Base-by-base conservation (phyloP, 352 stramenopile genomes). In the Phytophthora sp. region DNA sequence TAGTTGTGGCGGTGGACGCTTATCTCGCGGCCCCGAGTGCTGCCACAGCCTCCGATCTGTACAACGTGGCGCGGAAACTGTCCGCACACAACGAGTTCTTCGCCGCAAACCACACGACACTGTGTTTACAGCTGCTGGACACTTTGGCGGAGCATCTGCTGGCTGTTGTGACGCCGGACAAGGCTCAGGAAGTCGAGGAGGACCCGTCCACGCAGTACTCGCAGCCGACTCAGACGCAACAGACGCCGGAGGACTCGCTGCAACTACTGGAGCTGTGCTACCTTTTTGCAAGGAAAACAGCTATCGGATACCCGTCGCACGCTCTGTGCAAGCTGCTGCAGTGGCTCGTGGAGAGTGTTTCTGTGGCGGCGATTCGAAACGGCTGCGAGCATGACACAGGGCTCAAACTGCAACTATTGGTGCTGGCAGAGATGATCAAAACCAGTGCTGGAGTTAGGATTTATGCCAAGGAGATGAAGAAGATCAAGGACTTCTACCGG, bases 401-500 rank as follows among this genome's bases (percentile, higher is more conserved):
- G 7, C 72, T 94, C 32, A 88, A 91, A 57, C 27, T 92, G 45
- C 74, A 92, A 55, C 76, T 95, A 41, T 52, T 92, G 28, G 74
- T 87, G 30, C 41, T 93, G 23, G 73, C 81, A 2, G 81, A 90
- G 54, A 74, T 89, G 72, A 68, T 92, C 55, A 83, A 88, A 34
- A 62, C 62, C 13, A 93, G 90, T 42, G 80, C 86, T 17, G 86
- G 86, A 8, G 82, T 93, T 24, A 77, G 79, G 17, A 84, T 93
- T 18, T 95, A 89, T 51, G 66, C 72, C 49, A 92, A 92, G 32
- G 86, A 95, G 56, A 85, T 89, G 63, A 87, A 82, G 44, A 82
- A 80, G 26, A 74, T 90, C 57, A 95, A 93, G 58, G 84, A 91
- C 31, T 82, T 92, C 23, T 92, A 93, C 49, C 84, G 86, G 15